Evolutionary conservation across 768 basidiomycete species (phyloP).

Genomic region (Nidularia pulvinata): DNA sequence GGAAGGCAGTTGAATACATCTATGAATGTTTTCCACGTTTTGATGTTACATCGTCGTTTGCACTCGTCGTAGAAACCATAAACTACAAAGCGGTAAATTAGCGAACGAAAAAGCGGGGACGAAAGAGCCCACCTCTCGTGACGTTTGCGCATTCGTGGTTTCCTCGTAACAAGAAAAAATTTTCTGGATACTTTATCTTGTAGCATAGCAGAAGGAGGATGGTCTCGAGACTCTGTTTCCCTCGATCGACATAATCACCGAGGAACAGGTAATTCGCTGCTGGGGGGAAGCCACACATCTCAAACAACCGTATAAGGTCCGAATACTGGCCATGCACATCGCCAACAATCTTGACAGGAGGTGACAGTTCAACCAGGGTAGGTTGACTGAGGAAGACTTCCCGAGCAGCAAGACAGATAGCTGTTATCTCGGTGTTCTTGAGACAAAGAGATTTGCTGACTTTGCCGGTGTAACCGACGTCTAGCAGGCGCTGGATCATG

Average conservation of each 20-base stretch:
- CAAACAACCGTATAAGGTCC: slow-evolving; percentile 97
- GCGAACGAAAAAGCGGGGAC: slow-evolving; percentile 5
- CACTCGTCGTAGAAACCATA: slow-evolving; percentile 99
- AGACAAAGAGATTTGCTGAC: slow-evolving; percentile 94
- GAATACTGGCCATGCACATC: slow-evolving; percentile 99
- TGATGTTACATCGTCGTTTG: slow-evolving; percentile 99
- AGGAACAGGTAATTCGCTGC: slow-evolving; percentile 97
- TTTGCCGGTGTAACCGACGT: slow-evolving; percentile 98
- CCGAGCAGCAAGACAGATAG: slow-evolving; percentile 93
- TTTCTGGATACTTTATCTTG: slow-evolving; percentile 99
- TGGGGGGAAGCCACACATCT: slow-evolving; percentile 99
- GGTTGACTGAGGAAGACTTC: slow-evolving; percentile 97
- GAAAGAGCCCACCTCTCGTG: slow-evolving; percentile 77
- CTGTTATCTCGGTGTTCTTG: slow-evolving; percentile 95
- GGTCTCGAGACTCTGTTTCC: slow-evolving; percentile 98
- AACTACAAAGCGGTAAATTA: slow-evolving; percentile 46
- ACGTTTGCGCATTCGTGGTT: slow-evolving; percentile 99
- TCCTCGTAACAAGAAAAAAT: slow-evolving; percentile 96
- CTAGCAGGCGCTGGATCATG: slow-evolving; percentile 95
- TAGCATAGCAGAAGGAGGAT: slow-evolving; percentile 96
- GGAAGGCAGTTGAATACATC: slow-evolving; percentile 99
- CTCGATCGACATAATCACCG: slow-evolving; percentile 98
- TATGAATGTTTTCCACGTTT: slow-evolving; percentile 99
- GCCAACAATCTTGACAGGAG: slow-evolving; percentile 99
- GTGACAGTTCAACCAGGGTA: slow-evolving; percentile 94